phyloP scores from a whole-genome alignment of 202 grass and related monocot species.

The Musa balbisiana region DNA sequence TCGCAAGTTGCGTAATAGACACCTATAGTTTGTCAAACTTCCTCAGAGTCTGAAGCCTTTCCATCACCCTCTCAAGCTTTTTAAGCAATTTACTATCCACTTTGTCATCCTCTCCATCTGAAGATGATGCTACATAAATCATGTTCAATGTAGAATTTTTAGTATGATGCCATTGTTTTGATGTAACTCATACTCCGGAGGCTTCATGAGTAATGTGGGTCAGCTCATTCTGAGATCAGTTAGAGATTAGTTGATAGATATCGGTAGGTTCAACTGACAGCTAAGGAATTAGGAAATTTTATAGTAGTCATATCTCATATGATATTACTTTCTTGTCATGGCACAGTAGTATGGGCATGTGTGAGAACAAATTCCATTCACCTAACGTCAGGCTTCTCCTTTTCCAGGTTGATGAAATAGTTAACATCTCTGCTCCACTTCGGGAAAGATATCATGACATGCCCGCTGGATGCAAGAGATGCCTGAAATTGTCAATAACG shows the following conservation, averaged over 20 bases:
- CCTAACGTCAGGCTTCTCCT: background rate
- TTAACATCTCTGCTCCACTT: conserved; percentile 67
- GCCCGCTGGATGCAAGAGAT: conserved; percentile 56
- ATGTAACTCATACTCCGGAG: background rate
- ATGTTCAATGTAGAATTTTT: background rate
- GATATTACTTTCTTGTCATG: background rate
- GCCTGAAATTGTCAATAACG: conserved; percentile 85
- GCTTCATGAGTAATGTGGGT: background rate
- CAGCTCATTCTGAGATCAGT: background rate
- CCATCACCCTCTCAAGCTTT: too few species aligned
- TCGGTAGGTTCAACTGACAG: background rate
- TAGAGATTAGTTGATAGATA: background rate
- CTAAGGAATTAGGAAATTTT: background rate
- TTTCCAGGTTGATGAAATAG: conserved; percentile 84
- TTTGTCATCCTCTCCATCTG: too few species aligned
- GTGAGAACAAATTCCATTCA: background rate
- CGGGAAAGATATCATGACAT: conserved; percentile 64
- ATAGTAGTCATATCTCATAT: background rate
- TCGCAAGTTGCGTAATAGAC: too few species aligned
- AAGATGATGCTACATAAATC: background rate
- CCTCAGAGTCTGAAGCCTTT: too few species aligned
- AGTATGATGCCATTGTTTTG: background rate
- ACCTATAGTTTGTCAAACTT: too few species aligned
- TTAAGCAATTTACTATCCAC: too few species aligned
- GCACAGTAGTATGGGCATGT: background rate